Conservation (phyloP, 2,329 filamentous ascomycete genomes). For the Teratosphaeria gauchensis region DNA sequence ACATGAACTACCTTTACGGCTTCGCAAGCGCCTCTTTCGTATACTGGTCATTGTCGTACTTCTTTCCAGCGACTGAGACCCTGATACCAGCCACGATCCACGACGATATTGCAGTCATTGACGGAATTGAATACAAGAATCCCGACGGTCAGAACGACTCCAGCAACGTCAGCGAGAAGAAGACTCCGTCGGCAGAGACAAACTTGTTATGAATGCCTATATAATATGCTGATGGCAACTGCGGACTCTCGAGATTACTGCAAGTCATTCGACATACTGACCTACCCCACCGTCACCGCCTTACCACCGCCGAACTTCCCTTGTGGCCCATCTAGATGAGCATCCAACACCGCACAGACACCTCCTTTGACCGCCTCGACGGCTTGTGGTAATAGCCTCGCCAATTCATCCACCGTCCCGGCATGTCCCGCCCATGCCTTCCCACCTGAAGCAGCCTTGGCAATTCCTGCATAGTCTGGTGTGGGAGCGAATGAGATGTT, state of each 20-base stretch:
- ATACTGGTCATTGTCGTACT: constrained; percentile 42
- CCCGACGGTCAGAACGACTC: not conserved
- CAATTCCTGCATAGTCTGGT: constrained; percentile 59
- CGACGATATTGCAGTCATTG: constrained; percentile 11
- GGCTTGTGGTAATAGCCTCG: constrained; percentile 45
- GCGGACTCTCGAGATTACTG: no score
- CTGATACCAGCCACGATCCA: constrained; percentile 29
- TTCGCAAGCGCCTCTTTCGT: constrained; percentile 48
- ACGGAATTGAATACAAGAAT: constrained; percentile 12
- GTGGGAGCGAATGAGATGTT: constrained; percentile 58
- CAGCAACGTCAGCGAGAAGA: not conserved
- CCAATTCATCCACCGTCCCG: constrained; percentile 46
- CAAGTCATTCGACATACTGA: not conserved
- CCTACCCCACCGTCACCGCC: not conserved
- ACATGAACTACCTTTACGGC: constrained; percentile 58
- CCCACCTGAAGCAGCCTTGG: constrained; percentile 54
- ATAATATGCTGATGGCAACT: no score
- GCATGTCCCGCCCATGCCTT: constrained; percentile 53
- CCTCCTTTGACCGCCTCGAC: constrained; percentile 49
- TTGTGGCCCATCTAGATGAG: constrained; percentile 46
- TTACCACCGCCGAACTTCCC: constrained; percentile 41
- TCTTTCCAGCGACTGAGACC: constrained; percentile 42
- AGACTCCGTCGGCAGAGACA: not conserved
- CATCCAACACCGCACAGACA: constrained; percentile 53
- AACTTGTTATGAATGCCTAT: not conserved